Evolutionary conservation across 1,139 yeast species (phyloP), one percentile per base, ranked within the genome.

Genomic region (Yarrowia galli): DNA sequence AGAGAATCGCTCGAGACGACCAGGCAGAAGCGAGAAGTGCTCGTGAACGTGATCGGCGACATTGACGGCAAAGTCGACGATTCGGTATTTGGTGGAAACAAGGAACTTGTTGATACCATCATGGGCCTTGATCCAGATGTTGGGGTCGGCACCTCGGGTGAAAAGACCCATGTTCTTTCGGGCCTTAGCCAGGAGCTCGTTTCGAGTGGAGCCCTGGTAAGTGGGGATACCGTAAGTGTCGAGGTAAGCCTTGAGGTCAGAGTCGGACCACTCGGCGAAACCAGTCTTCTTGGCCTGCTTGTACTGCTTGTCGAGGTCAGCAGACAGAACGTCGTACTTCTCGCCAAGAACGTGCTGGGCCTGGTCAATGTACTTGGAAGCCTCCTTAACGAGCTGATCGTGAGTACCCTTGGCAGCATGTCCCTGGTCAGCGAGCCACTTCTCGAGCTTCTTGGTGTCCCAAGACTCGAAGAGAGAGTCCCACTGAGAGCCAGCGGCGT

Each of bases 211-310:
- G n/a, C 76, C 76, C 35, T 78, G 76, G 46, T 82, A 76, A 65
- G 78, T 72, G 54, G 66, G 66, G 67, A 82, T 78, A 9, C 90
- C 90, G 74, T 82, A 87, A 10, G 84, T 80, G 54, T 80, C 78
- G 68, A 88, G 76, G 75, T 87, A 88, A 38, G 81, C 79, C 72
- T 78, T 81, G 72, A 88, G 77, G 71, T 88, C 91, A 40, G 83
- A 81, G 49, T 81, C 82, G 25, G 86, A 79, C 87, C 89, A 87
- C 43, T 81, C 77, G 61, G 81, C 80, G 72, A 85, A 83, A 54
- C 79, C 74, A 13, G 81, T 77, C 56, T 79, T 79, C 61, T 78
- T 77, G 40, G 74, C 77, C 18, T 71, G 61, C 35, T 70, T 72
- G 68, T 70, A 71, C 67, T 73, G 74, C 54, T 70, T 71, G 54